Base-by-base conservation (phyloP, 768 basidiomycete genomes). In the Collybiopsis luxurians region DNA sequence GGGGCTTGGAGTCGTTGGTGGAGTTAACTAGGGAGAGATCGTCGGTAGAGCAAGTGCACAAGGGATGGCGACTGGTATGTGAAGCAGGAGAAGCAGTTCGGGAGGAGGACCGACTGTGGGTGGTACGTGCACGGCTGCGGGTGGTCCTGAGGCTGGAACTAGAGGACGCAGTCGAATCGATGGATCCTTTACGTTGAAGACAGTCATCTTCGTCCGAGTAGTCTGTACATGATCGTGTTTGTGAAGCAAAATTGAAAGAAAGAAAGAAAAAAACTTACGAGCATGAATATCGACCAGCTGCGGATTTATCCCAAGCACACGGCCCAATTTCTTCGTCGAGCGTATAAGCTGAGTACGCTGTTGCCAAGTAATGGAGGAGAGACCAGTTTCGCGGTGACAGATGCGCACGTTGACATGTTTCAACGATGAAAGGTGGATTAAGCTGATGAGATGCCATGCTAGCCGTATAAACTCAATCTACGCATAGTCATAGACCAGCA, bases 261-360 rank as follows among this genome's bases (percentile, higher is more conserved):
- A 45, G 56, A 27, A 49, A 15, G 26, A 19, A 26, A 15, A 42
- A 15, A 15, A 38, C 30, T 42, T 43, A n/a, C n/a, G n/a, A n/a
- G n/a, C 71, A 72, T 27, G 43, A 34, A 54, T 62, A n/a, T n/a
- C n/a, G n/a, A n/a, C n/a, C n/a, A n/a, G 71, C 56, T 79, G 82
- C n/a, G 85, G 86, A 15, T 83, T 79, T 19, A 76, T 72, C 12
- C 86, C 86, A 11, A 87, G 70, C 11, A 87, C 67, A 44, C 81
- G 78, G 21, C 79, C 78, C 21, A 88, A 75, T 70, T 86, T 87
- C 62, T 77, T 80, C 21, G 83, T 79, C 24, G 79, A 78, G 27
- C 83, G 81, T 28, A 84, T 63, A 23, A 87, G 76, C 53, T 81
- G 81, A 9, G 74, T 65, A n/a, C 84, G 79, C 66, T 86, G 80